These are phyloP conservation scores for Pueraria montana DNA, from an alignment of 306 rosid species.

Conservation along the genomic window DNA sequence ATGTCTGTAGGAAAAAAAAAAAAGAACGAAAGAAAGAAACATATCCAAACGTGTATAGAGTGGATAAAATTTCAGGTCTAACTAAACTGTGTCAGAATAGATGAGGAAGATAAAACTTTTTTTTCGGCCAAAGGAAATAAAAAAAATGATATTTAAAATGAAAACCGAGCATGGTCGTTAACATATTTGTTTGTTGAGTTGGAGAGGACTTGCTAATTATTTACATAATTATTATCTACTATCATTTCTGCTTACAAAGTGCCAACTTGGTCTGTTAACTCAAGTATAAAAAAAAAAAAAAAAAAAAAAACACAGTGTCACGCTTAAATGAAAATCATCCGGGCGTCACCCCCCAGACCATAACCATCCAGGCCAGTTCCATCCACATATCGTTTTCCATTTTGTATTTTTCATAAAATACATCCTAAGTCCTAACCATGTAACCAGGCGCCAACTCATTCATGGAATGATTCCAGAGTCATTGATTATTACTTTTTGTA, in stretches of 20 bases:
- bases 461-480: neutral
- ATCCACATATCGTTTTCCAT: neutral
- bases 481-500: too few relatives aligned
- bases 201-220: neutral
- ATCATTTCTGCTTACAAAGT: neutral
- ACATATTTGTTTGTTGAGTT: neutral
- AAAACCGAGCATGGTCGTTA: neutral
- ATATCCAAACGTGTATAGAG: too few relatives aligned
- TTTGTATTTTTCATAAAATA: conserved; percentile 4
- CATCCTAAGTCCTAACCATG: neutral
- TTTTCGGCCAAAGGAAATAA: too few relatives aligned
- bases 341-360: neutral
- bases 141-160: neutral
- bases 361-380: neutral
- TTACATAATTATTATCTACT: neutral
- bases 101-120: neutral
- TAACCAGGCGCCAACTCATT: neutral
- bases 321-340: neutral
- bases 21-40: too few relatives aligned
- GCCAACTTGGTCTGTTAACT: too few relatives aligned
- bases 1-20: too few relatives aligned
- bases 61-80: too few relatives aligned
- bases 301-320: neutral
- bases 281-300: too few relatives aligned
- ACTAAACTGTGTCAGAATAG: too few relatives aligned